These are phyloP conservation scores for Avena sativa DNA, from an alignment of 176 grass and related monocot genomes.

Conservation along the genomic window DNA sequence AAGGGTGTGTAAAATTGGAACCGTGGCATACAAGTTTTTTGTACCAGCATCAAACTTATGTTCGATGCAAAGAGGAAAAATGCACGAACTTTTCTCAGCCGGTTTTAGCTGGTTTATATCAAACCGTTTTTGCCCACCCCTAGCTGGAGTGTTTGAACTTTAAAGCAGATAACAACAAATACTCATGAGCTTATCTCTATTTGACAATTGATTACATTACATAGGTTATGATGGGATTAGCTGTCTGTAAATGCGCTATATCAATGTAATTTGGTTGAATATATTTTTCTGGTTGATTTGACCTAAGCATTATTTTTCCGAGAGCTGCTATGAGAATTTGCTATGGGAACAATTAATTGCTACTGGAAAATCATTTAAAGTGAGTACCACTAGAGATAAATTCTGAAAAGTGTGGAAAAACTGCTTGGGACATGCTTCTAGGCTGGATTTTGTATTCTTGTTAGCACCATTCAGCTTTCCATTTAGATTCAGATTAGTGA, in stretches of 20 bases:
- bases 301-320: conserved; percentile 4
- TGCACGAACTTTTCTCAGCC: too few relatives aligned
- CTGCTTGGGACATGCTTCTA: neutral
- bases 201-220: neutral
- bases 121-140: too few relatives aligned
- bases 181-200: neutral
- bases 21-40: too few relatives aligned
- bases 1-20: too few relatives aligned
- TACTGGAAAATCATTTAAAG: conserved; percentile 5
- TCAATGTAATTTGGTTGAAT: conserved; percentile 6
- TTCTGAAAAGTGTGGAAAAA: neutral
- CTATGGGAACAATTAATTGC: neutral
- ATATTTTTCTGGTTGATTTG: neutral
- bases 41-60: too few relatives aligned
- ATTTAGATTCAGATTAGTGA: conserved; percentile 8
- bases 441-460: conserved; percentile 5
- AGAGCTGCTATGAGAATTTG: neutral
- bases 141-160: conserved; percentile 1
- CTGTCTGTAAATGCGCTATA: neutral
- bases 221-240: neutral
- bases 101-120: too few relatives aligned
- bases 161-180: neutral
- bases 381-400: neutral
- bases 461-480: neutral
- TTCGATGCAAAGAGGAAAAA: too few relatives aligned